Evolutionary conservation across 1,284 basidiomycete species (phyloP).

Genomic region (Malassezia psittaci): DNA sequence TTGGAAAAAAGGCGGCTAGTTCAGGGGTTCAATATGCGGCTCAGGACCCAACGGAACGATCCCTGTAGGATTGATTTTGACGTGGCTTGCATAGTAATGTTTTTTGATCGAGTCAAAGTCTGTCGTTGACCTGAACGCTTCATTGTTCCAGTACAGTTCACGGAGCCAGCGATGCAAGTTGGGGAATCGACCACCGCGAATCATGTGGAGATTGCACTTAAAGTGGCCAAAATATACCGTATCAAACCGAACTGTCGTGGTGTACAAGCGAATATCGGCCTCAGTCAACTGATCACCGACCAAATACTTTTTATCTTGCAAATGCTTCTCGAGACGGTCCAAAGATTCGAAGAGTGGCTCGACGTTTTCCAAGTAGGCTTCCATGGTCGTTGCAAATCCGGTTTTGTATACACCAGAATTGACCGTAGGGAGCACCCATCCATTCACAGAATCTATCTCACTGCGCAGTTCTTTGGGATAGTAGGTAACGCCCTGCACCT

Average conservation of each 20-base stretch:
- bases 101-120: constrained; percentile 59
- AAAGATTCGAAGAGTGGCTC: constrained; percentile 60
- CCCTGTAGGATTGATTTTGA: constrained; percentile 37
- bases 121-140: constrained; percentile 78
- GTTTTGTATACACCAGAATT: constrained; percentile 63
- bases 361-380: constrained; percentile 71
- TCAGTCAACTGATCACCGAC: constrained; percentile 75
- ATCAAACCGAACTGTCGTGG: constrained; percentile 71
- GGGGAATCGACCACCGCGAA: constrained; percentile 32
- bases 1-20: no score
- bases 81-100: constrained; percentile 46
- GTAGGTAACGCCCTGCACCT: constrained; percentile 29
- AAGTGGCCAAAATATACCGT: constrained; percentile 78
- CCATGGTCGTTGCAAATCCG: constrained; percentile 74
- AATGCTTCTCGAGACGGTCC: constrained; percentile 67
- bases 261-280: constrained; percentile 74
- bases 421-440: constrained; percentile 58
- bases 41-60: constrained; percentile 38
- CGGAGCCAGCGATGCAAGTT: constrained; percentile 56
- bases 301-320: constrained; percentile 70
- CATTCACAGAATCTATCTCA: constrained; percentile 78
- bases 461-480: constrained; percentile 62
- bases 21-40: constrained; percentile 34
- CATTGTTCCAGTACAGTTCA: constrained; percentile 79
- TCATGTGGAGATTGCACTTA: constrained; percentile 65